These are phyloP conservation scores for Solanum piurae DNA, from an alignment of 257 asterid genomes.

Conservation along the genomic window DNA sequence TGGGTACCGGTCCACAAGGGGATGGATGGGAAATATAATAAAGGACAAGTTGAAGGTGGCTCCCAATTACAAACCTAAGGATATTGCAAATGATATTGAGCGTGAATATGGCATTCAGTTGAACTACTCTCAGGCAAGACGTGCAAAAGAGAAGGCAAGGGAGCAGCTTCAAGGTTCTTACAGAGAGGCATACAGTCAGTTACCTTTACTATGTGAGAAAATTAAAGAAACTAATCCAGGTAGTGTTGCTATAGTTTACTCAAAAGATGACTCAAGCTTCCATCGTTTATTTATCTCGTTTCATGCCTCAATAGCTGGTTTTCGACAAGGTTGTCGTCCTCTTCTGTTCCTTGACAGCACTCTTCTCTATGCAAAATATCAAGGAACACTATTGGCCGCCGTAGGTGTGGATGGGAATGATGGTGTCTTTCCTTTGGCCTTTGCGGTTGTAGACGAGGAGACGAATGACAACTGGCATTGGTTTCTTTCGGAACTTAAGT, in stretches of 20 bases:
- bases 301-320: constrained; percentile 86
- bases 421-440: constrained; percentile 86
- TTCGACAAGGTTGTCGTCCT: constrained; percentile 73
- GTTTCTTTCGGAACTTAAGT: constrained; percentile 76
- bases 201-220: constrained; percentile 81
- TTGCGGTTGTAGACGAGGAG: constrained; percentile 95
- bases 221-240: constrained; percentile 96
- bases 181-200: constrained; percentile 83
- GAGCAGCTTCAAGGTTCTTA: constrained; percentile 99
- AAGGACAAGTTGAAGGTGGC: constrained; percentile 85
- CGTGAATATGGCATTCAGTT: constrained; percentile 95
- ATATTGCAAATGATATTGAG: constrained; percentile 81
- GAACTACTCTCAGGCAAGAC: constrained; percentile 97
- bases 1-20: constrained; percentile 90
- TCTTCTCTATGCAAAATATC: constrained; percentile 90
- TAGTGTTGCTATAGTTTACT: constrained; percentile 64
- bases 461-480: constrained; percentile 92
- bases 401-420: constrained; percentile 91
- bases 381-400: constrained; percentile 84
- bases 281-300: constrained; percentile 74
- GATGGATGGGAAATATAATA: constrained; percentile 94
- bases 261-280: constrained; percentile 94
- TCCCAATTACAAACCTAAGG: constrained; percentile 93
- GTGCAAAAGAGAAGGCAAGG: constrained; percentile 95
- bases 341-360: constrained; percentile 89